A percentile compares a stretch with the other conserved stretches of the same genome.
These are phyloP conservation scores for Parascedosporium putredinis DNA, from an alignment of 2,329 filamentous ascomycete species.

Conservation along the genomic window DNA sequence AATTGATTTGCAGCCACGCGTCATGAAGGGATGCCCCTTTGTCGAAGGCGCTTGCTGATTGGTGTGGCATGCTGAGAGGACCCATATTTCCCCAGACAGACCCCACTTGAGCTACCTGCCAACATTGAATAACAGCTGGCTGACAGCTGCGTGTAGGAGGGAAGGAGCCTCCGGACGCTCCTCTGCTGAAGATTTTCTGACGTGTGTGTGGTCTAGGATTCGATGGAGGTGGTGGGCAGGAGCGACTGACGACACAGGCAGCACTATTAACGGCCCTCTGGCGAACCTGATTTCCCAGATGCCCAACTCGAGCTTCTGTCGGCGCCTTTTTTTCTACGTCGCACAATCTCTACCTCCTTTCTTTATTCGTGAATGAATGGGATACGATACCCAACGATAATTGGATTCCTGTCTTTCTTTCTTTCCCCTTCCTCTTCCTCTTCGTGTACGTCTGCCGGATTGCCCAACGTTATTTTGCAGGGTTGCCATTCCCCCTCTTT, in stretches of 20 bases:
- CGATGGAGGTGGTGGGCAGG: background rate
- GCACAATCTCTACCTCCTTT: background rate
- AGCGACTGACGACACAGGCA: slow-evolving; percentile 1
- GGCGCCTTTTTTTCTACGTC: background rate
- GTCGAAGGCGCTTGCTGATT: no score
- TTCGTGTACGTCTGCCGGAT: background rate
- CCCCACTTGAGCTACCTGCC: background rate
- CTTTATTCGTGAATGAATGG: background rate
- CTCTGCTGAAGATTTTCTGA: background rate
- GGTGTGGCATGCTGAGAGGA: no score
- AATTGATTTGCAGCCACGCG: background rate
- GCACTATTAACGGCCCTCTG: background rate
- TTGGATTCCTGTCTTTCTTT: background rate
- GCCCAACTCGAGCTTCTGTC: background rate
- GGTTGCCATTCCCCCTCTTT: background rate
- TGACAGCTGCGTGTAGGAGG: background rate
- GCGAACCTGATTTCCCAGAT: background rate
- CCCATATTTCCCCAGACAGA: background rate
- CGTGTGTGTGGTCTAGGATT: background rate
- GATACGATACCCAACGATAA: background rate
- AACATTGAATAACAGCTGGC: background rate
- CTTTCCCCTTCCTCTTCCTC: background rate
- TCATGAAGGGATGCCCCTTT: no score
- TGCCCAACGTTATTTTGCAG: background rate
- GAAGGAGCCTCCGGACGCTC: no score